Conservation (phyloP, 352 stramenopile genomes). For the Aphanomyces invadans region DNA sequence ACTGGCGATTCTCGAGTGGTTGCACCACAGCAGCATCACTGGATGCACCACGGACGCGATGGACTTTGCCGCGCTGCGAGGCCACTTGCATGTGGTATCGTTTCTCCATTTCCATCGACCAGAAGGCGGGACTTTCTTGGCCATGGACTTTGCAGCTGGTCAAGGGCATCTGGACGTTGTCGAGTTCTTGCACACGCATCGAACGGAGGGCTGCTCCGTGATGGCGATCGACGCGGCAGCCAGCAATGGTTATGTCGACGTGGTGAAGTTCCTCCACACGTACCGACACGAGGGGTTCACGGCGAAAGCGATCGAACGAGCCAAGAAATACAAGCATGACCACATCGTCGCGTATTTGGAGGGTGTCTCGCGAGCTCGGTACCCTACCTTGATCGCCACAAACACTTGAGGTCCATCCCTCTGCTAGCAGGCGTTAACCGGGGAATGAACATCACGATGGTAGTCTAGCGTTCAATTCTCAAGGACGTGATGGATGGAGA, state of each 20-base stretch:
- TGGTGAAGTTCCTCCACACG: conserved; percentile 25
- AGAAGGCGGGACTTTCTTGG: not conserved
- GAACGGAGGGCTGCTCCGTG: conserved; percentile 23
- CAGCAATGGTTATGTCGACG: conserved; percentile 27
- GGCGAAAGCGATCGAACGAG: conserved; percentile 28
- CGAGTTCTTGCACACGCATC: not conserved
- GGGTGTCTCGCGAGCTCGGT: not conserved
- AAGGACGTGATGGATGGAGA: no score
- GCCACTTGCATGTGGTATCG: not conserved
- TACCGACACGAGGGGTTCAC: conserved; percentile 21
- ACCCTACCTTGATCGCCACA: not conserved
- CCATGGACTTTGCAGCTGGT: conserved; percentile 4
- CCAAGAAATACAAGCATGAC: conserved; percentile 24
- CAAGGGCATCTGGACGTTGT: conserved; percentile 16
- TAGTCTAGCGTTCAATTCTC: no score
- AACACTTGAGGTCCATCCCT: not conserved
- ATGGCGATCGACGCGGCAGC: conserved; percentile 28
- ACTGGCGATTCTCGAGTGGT: not conserved
- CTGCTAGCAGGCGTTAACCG: no score
- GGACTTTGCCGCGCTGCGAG: conserved; percentile 12
- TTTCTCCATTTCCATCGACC: conserved; percentile 3
- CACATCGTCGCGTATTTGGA: conserved; percentile 26
- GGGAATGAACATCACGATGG: no score
- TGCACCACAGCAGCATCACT: not conserved
- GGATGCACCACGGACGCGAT: conserved; percentile 16